Percentiles rank a stretch among this genome's conserved stretches.
phyloP scores from a whole-genome alignment of 2,329 filamentous ascomycete genomes.

The Talaromyces amestolkiae region DNA sequence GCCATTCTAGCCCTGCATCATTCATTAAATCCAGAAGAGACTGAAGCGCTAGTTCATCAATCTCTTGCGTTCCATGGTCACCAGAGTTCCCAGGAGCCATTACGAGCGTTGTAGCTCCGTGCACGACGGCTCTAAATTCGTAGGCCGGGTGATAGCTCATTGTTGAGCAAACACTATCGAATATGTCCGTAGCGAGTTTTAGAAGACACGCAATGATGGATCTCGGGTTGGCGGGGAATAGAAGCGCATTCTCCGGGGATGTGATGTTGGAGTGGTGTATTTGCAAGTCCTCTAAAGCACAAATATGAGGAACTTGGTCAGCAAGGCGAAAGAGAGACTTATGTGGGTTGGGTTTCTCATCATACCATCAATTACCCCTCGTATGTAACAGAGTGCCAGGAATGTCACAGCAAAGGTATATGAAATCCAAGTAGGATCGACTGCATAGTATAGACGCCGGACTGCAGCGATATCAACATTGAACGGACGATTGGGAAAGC shows the following conservation, averaged over 20 bases:
- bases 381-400: constrained; percentile 20
- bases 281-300: constrained; percentile 2
- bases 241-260: background rate
- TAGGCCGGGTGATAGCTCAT: constrained; percentile 20
- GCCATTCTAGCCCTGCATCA: constrained; percentile 22
- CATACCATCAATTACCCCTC: constrained; percentile 21
- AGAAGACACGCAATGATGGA: constrained; percentile 20
- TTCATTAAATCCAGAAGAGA: constrained; percentile 21
- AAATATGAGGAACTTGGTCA: background rate
- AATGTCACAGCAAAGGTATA: constrained; percentile 22
- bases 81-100: background rate
- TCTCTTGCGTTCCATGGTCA: constrained; percentile 1
- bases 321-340: background rate
- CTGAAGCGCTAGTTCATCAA: constrained; percentile 21
- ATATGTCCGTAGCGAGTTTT: constrained; percentile 19
- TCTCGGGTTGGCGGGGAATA: background rate
- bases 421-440: constrained; percentile 23
- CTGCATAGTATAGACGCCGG: constrained; percentile 20
- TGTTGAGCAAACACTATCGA: constrained; percentile 20
- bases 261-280: background rate
- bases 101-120: constrained; percentile 20
- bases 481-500: constrained; percentile 20
- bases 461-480: constrained; percentile 18
- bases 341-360: background rate
- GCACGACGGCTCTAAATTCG: constrained; percentile 22